Evolutionary conservation across 2,329 filamentous ascomycete genomes (phyloP), one percentile per base, ranked within the genome.

Genomic region (Colletotrichum lindemuthianum): DNA sequence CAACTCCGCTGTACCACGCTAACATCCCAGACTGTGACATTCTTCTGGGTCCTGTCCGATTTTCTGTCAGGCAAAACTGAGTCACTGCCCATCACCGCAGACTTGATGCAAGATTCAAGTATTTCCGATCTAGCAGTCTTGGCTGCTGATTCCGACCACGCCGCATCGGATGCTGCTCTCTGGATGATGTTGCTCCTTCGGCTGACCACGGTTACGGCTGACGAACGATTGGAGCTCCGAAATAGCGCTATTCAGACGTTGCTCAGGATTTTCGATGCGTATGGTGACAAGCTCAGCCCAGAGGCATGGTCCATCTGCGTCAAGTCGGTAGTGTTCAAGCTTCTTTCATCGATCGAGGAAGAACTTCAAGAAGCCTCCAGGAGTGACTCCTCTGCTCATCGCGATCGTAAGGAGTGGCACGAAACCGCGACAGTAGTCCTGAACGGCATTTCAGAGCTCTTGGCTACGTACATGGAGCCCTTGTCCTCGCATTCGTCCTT

Each of bases 41-140:
- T 97, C 73, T 97, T 97, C 75, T 97, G 94, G 93, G 94, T 95
- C 58, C 86, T 97, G 8, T 97, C 95, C 0, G 94, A 97, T 75
- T 96, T 94, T 68, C 82, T 98, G 5, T 89, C 87, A 2, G 79
- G 83, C 3, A 87, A 86, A 69, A 87, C 83, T 58, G 82, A 81
- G 63, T 81, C 84, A 0, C 84, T 90, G 48, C 82, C 84, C 1
- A 85, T 90, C 37, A 88, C 84, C 1, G 79, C 84, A 47, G 81
- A 83, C 54, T 81, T 89, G 64, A 81, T 89, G 60, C 77, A 81
- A 48, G 79, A 83, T 66, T 72, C 83, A 65, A 78, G 87, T 70
- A 71, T 71, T 10, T 68, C 76, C 6, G 88, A 90, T 58, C 78
- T 88, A 8, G 81, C 84, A 13, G 88, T 90, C 59, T 78, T 88